Percentiles rank a stretch among this genome's conserved stretches.
phyloP scores from a whole-genome alignment of 306 rosid species.

The Quercus wislizeni region DNA sequence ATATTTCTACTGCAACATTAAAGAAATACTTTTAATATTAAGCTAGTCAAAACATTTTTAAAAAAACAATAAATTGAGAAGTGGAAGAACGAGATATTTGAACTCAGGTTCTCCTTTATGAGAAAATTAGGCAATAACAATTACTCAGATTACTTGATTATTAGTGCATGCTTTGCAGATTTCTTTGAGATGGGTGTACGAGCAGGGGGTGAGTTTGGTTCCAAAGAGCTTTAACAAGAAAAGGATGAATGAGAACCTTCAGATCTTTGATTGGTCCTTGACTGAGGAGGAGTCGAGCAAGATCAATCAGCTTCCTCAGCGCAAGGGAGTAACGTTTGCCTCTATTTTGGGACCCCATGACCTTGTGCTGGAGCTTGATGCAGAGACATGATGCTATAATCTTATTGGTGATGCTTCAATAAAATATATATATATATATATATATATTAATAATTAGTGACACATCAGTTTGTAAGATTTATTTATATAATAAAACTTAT shows the following conservation, averaged over 20 bases:
- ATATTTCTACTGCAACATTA: no score
- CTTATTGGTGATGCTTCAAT: no score
- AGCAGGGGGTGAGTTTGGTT: conserved; percentile 44
- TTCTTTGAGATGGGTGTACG: conserved; percentile 49
- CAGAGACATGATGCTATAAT: conserved; percentile 22
- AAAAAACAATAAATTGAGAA: no score
- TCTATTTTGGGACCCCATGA: conserved; percentile 38
- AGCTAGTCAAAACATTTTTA: no score
- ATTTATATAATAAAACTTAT: no score
- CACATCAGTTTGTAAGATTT: no score
- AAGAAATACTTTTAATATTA: no score
- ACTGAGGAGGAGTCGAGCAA: conserved; percentile 28
- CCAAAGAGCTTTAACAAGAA: conserved; percentile 42
- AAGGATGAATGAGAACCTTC: conserved; percentile 40
- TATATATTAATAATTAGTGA: no score
- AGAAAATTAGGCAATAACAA: no score
- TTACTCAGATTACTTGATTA: not conserved
- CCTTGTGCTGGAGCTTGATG: conserved; percentile 32
- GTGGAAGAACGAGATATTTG: no score
- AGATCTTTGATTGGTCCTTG: conserved; percentile 43
- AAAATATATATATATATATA: no score
- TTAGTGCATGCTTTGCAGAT: conserved; percentile 14
- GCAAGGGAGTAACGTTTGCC: conserved; percentile 34
- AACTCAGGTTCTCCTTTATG: no score
- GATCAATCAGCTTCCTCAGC: conserved; percentile 37